These are phyloP conservation scores for Sanghuangporus baumii DNA, from an alignment of 1,284 basidiomycete species.

Conservation along the genomic window DNA sequence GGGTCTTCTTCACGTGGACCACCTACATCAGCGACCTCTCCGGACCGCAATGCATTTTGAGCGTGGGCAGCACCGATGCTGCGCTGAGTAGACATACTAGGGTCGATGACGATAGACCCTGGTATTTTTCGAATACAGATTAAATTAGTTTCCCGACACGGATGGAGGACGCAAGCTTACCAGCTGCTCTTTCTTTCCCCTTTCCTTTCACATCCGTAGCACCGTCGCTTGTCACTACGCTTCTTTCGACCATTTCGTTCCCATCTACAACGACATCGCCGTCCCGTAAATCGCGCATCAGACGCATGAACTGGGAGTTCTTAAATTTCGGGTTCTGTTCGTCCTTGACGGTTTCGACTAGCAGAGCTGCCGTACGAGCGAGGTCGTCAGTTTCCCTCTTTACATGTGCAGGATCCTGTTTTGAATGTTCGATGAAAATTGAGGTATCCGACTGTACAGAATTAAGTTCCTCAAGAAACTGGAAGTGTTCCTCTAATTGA, in stretches of 20 bases:
- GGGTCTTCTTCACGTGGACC: conserved; percentile 39
- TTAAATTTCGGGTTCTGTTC: conserved; percentile 84
- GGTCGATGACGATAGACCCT: conserved; percentile 10
- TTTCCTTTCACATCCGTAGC: conserved; percentile 58
- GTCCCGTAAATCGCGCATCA: conserved; percentile 85
- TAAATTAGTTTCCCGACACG: background rate
- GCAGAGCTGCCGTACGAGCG: conserved; percentile 66
- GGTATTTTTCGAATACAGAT: background rate
- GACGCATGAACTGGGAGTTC: conserved; percentile 80
- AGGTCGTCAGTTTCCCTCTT: conserved; percentile 54
- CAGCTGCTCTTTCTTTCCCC: conserved; percentile 28
- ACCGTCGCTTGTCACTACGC: conserved; percentile 24
- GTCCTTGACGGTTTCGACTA: conserved; percentile 64
- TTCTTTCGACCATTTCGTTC: conserved; percentile 66
- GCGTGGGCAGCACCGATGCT: conserved; percentile 29
- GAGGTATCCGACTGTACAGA: background rate
- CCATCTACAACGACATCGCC: conserved; percentile 81
- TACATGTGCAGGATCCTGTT: background rate
- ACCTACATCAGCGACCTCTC: conserved; percentile 13
- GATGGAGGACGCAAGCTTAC: background rate
- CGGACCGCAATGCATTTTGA: background rate
- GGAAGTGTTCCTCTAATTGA: conserved; percentile 16
- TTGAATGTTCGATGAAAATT: background rate
- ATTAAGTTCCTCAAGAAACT: conserved; percentile 5
- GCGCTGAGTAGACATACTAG: conserved; percentile 4